Evolutionary conservation across 2,329 filamentous ascomycete species (phyloP).

Genomic region (Calonectria hongkongensis): DNA sequence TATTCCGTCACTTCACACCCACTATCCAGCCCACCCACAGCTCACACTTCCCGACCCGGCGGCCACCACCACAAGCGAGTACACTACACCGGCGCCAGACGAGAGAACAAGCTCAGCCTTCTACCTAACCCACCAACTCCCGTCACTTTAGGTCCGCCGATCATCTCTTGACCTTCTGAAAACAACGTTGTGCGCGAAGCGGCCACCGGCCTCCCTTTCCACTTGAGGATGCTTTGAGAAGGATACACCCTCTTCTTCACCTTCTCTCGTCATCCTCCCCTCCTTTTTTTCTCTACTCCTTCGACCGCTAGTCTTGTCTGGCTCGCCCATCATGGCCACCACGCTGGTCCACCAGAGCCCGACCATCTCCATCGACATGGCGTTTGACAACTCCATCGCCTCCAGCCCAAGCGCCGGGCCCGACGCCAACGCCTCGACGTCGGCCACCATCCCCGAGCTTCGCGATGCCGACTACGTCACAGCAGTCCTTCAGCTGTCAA

Average conservation of each 20-base stretch:
- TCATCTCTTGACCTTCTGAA: slow-evolving; percentile 26
- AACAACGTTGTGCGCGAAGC: slow-evolving; percentile 24
- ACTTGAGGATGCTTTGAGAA: slow-evolving; percentile 50
- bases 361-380: slow-evolving; percentile 47
- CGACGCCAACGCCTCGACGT: slow-evolving; percentile 34
- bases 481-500: slow-evolving; percentile 62
- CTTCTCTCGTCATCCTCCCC: slow-evolving; percentile 44
- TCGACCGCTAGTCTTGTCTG: slow-evolving; percentile 29
- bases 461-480: slow-evolving; percentile 62
- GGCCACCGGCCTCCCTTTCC: slow-evolving; percentile 36
- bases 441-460: slow-evolving; percentile 60
- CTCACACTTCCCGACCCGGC: slow-evolving; percentile 35
- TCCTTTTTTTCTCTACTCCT: slow-evolving; percentile 16
- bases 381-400: slow-evolving; percentile 44
- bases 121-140: slow-evolving; percentile 17
- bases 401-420: slow-evolving; percentile 44
- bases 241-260: slow-evolving; percentile 29
- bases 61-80: slow-evolving; percentile 19
- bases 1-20: not conserved
- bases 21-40: slow-evolving; percentile 19
- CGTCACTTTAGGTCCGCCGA: slow-evolving; percentile 21
- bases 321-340: slow-evolving; percentile 43
- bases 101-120: slow-evolving; percentile 27
- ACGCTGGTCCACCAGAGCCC: slow-evolving; percentile 45
- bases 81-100: slow-evolving; percentile 22